A percentile compares a stretch with the other conserved stretches of the same genome.
phyloP scores from a whole-genome alignment of 306 rosid genomes.

The Prunus mongolica region DNA sequence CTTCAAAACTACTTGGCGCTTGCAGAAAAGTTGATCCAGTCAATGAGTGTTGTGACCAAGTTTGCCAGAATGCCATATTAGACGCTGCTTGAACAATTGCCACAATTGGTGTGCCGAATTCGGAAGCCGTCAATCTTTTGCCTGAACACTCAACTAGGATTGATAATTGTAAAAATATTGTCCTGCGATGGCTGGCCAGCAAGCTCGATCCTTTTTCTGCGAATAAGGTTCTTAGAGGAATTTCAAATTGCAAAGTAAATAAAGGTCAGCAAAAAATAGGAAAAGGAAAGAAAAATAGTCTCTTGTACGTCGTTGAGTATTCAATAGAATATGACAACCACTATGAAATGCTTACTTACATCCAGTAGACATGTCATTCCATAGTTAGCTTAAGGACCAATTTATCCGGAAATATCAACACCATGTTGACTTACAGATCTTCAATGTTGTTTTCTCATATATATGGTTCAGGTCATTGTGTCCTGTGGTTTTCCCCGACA shows the following conservation, averaged over 20 bases:
- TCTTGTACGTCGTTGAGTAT: not conserved
- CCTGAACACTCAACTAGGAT: constrained; percentile 30
- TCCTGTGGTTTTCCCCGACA: constrained; percentile 49
- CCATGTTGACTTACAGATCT: constrained; percentile 26
- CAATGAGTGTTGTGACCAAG: constrained; percentile 62
- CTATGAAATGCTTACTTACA: too few species aligned
- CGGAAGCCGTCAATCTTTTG: constrained; percentile 18
- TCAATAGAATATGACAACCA: not conserved
- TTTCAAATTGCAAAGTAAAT: constrained; percentile 61
- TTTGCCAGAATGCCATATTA: constrained; percentile 53
- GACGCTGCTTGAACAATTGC: constrained; percentile 52
- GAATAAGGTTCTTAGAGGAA: constrained; percentile 53
- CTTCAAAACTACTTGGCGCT: constrained; percentile 55
- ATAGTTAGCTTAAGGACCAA: not conserved
- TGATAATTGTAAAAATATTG: constrained; percentile 50
- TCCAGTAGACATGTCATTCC: too few species aligned
- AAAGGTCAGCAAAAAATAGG: constrained; percentile 37
- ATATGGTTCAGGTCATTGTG: constrained; percentile 39
- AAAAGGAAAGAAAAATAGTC: not conserved
- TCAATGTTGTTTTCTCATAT: constrained; percentile 6
- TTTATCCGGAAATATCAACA: not conserved
- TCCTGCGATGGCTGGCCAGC: constrained; percentile 60
- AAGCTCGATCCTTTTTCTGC: constrained; percentile 44
- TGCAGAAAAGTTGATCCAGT: constrained; percentile 57
- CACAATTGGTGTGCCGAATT: constrained; percentile 36